Evolutionary conservation across 2,329 filamentous ascomycete genomes (phyloP).

Genomic region (Orbilia quercus): DNA sequence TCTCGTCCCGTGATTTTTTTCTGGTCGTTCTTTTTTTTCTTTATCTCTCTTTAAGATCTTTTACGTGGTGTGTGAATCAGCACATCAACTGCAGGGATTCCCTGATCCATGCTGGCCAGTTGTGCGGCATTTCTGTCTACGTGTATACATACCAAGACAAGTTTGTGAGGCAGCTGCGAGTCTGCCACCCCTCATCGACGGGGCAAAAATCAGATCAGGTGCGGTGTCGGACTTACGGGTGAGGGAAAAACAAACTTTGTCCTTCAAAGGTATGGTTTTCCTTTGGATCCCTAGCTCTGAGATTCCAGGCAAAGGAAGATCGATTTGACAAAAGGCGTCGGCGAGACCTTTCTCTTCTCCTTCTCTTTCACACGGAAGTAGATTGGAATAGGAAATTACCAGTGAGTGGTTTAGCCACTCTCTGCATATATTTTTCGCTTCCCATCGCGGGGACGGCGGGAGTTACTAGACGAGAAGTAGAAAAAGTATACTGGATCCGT

Average conservation of each 20-base stretch:
- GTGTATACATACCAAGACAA: conserved; percentile 42
- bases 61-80: conserved; percentile 8
- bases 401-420: conserved; percentile 36
- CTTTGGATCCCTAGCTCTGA: conserved; percentile 9
- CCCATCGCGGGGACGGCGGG: too few relatives aligned
- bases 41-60: neutral
- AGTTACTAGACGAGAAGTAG: too few relatives aligned
- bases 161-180: conserved; percentile 47
- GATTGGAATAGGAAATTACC: neutral
- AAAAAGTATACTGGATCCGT: neutral
- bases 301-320: neutral
- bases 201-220: conserved; percentile 4
- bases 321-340: conserved; percentile 6
- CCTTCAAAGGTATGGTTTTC: too few relatives aligned
- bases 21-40: neutral
- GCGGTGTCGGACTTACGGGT: conserved; percentile 25
- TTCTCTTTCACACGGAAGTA: conserved; percentile 7
- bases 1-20: conserved; percentile 25
- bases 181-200: conserved; percentile 30
- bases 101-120: conserved; percentile 33
- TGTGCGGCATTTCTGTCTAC: conserved; percentile 45
- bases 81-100: neutral
- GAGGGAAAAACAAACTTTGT: neutral
- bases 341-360: conserved; percentile 35
- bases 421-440: neutral